A percentile compares a stretch with the other conserved stretches of the same genome.
Evolutionary conservation across 495 filamentous ascomycete genomes (phyloP).

Genomic region (Lichenothelia convexa): DNA sequence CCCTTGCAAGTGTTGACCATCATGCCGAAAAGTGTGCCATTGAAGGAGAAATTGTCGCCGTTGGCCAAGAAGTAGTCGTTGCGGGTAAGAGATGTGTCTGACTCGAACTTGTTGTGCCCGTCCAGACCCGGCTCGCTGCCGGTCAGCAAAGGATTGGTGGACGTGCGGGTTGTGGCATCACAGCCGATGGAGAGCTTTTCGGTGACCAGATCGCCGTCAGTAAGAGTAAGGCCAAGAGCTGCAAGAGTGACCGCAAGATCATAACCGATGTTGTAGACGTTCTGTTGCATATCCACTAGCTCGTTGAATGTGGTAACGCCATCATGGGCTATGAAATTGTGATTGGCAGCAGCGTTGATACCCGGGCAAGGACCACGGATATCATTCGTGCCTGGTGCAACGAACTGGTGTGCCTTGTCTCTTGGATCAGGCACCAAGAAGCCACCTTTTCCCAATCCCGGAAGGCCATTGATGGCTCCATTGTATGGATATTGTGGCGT

Average conservation of each 20-base stretch:
- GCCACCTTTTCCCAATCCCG: conserved; percentile 19
- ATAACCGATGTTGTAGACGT: conserved; percentile 26
- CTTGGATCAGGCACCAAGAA: conserved; percentile 20
- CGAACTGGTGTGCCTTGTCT: conserved; percentile 19
- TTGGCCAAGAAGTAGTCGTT: conserved; percentile 23
- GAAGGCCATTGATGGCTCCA: conserved; percentile 19
- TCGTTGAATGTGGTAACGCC: conserved; percentile 27
- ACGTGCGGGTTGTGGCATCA: conserved; percentile 24
- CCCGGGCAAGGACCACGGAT: conserved; percentile 19
- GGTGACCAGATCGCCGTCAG: conserved; percentile 23
- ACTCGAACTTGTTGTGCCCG: conserved; percentile 28
- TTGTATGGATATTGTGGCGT: conserved; percentile 20
- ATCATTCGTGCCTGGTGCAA: conserved; percentile 11
- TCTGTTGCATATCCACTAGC: conserved; percentile 25
- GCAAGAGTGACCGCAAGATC: conserved; percentile 21
- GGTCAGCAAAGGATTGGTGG: conserved; percentile 16
- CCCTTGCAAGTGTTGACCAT: conserved; percentile 16
- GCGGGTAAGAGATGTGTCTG: conserved; percentile 23
- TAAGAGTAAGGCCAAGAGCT: conserved; percentile 17
- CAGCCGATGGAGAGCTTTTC: conserved; percentile 26
- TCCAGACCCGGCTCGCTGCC: conserved; percentile 22
- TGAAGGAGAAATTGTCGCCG: conserved; percentile 24
- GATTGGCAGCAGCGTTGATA: conserved; percentile 21
- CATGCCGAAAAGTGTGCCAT: conserved; percentile 22
- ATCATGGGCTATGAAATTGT: conserved; percentile 24